Conservation (phyloP, 2,329 filamentous ascomycete species). For the Fusarium euwallaceae region DNA sequence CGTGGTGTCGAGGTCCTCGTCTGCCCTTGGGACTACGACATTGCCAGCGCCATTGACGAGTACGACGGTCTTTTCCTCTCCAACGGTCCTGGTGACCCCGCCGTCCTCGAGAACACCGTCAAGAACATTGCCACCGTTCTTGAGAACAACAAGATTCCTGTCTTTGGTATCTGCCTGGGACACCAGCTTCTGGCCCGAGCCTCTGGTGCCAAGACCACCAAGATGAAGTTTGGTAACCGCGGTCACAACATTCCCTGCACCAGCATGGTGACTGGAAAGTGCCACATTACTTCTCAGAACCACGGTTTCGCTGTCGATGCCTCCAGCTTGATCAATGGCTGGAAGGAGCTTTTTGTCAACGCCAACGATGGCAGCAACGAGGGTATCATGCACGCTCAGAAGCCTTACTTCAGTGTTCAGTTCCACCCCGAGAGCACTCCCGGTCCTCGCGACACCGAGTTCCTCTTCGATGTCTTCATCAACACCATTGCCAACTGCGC, state of each 20-base stretch:
- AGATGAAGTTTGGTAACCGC: slow-evolving; percentile 99
- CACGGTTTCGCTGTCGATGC: slow-evolving; percentile 96
- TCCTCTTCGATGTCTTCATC: slow-evolving; percentile 97
- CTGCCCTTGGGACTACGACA: slow-evolving; percentile 96
- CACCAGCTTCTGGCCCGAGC: slow-evolving; percentile 93
- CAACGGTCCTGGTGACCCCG: slow-evolving; percentile 96
- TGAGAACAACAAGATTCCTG: slow-evolving; percentile 83
- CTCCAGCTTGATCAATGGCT: slow-evolving; percentile 78
- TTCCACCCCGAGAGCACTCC: slow-evolving; percentile 99
- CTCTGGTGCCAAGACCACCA: slow-evolving; percentile 85
- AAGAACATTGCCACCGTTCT: slow-evolving; percentile 83
- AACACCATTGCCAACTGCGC: slow-evolving; percentile 82
- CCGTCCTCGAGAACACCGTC: slow-evolving; percentile 83
- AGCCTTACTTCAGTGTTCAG: slow-evolving; percentile 98
- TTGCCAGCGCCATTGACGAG: slow-evolving; percentile 81
- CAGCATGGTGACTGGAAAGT: slow-evolving; percentile 93
- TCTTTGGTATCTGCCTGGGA: slow-evolving; percentile 96
- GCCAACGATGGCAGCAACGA: slow-evolving; percentile 99
- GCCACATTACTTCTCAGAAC: slow-evolving; percentile 99
- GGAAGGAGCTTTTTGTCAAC: slow-evolving; percentile 97
- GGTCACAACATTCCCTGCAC: slow-evolving; percentile 99
- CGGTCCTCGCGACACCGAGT: slow-evolving; percentile 95
- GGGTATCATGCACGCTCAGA: slow-evolving; percentile 88
- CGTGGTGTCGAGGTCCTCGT: slow-evolving; percentile 95
- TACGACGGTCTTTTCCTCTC: slow-evolving; percentile 98